Conservation (phyloP, 129 eudicot genomes). For the Flaveria bidentis region DNA sequence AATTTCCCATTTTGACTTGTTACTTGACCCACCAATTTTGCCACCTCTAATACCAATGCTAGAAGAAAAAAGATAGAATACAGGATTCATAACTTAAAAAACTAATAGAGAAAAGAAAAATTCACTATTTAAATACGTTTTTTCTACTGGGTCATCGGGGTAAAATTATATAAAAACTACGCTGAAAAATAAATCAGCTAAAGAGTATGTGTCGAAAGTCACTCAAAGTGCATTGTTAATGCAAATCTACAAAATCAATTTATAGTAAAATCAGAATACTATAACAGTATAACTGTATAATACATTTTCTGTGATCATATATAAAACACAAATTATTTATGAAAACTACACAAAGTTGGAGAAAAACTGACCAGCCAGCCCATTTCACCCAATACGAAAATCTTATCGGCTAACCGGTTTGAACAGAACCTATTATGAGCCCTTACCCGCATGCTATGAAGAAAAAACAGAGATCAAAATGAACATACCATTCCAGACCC, state of each 20-base stretch:
- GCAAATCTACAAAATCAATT: background rate
- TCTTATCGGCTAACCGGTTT: background rate
- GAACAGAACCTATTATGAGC: conserved; percentile 4
- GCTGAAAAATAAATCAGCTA: background rate
- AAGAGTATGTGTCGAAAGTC: background rate
- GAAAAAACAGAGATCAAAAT: background rate
- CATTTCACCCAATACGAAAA: background rate
- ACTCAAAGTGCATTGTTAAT: background rate
- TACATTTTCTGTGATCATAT: background rate
- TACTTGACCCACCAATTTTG: background rate
- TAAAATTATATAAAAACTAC: background rate
- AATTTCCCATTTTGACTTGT: background rate
- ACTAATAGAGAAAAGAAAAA: background rate
- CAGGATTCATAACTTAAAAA: background rate
- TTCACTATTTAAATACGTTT: background rate
- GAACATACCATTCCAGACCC: conserved; percentile 91
- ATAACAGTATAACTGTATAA: background rate
- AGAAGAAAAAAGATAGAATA: background rate
- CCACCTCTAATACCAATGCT: conserved; percentile 6
- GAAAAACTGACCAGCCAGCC: background rate
- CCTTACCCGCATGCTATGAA: conserved; percentile 9
- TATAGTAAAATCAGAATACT: background rate
- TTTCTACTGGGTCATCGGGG: background rate
- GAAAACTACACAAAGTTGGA: background rate
- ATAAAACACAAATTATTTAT: background rate